A percentile compares a stretch with the other conserved stretches of the same genome.
These are phyloP conservation scores for Neofusicoccum cordaticola DNA, from an alignment of 2,329 filamentous ascomycete genomes.

Conservation along the genomic window DNA sequence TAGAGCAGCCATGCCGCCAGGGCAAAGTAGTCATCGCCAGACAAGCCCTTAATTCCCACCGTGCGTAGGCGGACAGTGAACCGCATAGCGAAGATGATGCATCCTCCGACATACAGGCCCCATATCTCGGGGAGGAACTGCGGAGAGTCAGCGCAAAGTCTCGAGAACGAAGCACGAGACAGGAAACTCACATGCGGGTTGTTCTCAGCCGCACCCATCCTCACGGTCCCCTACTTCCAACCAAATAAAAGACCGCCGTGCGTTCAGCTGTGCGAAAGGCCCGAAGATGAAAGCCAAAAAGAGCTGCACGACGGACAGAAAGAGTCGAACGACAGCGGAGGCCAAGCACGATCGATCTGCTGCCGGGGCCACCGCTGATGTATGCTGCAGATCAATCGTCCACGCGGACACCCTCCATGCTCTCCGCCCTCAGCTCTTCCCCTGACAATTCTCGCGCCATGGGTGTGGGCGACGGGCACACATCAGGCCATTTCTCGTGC, in stretches of 20 bases:
- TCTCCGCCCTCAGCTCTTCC: too few relatives aligned
- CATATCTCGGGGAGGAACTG: slow-evolving; percentile 7
- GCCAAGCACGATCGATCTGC: too few relatives aligned
- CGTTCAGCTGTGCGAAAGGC: background rate
- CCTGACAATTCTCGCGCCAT: too few relatives aligned
- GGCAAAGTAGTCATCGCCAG: slow-evolving; percentile 41
- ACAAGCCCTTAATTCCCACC: slow-evolving; percentile 36
- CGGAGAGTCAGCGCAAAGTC: background rate
- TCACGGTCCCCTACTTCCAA: background rate
- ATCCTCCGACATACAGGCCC: background rate
- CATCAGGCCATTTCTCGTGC: too few relatives aligned
- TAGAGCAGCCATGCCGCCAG: slow-evolving; percentile 21
- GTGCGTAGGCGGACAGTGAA: slow-evolving; percentile 39
- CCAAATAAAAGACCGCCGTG: background rate
- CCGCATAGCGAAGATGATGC: slow-evolving; percentile 21
- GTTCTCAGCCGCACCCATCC: background rate
- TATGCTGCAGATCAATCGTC: too few relatives aligned
- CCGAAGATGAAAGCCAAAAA: too few relatives aligned
- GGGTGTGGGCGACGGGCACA: too few relatives aligned
- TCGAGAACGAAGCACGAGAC: background rate
- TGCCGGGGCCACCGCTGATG: too few relatives aligned
- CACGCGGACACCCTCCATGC: too few relatives aligned
- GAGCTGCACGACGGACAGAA: too few relatives aligned
- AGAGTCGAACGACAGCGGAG: too few relatives aligned
- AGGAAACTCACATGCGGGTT: background rate